Evolutionary conservation across 1,284 basidiomycete genomes (phyloP), one percentile per base, ranked within the genome.

Genomic region (Takashimella tepidaria): DNA sequence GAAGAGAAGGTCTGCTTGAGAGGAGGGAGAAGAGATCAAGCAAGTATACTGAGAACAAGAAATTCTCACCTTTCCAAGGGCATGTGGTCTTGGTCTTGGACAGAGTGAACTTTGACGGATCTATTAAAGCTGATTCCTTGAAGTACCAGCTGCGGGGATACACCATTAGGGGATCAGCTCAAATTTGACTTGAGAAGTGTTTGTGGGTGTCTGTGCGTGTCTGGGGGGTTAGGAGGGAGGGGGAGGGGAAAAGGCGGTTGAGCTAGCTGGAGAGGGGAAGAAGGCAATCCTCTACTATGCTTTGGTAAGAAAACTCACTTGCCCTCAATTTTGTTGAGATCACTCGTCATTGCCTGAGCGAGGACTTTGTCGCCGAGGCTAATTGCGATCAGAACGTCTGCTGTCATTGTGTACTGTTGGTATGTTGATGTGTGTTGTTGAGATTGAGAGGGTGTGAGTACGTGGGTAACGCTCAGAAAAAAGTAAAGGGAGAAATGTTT

Each of bases 111-210:
- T 56, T 57, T 3, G 41, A 46, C 50, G 68, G 62, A 53, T 71
- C 65, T 26, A 66, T 53, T 19, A 73, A 50, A 25, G 67, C 64
- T 12, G 61, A 51, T 51, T 70, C 66, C 46, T 63, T 62, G 53
- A 73, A 73, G 58, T 73, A 73, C 63, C 66, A 70, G 56, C 68
- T n/a, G n/a, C n/a, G n/a, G n/a, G n/a, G n/a, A n/a, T n/a, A n/a
- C n/a, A n/a, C n/a, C n/a, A n/a, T n/a, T 40, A 19, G 11, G 11
- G 11, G n/a, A 40, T 19, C 11, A 40, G n/a, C 37, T 40, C 37
- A 40, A 40, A 11, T 11, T 19, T 11, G n/a, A 19, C 37, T 19
- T 40, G 11, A 19, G 37, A 40, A 11, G 37, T 40, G 37, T 40
- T 11, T 40, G 37, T 40, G 11, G 11, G n/a, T 11, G 37, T 11